Evolutionary conservation across 371 early-diverging fungal genomes (phyloP), one percentile per base, ranked within the genome.

Genomic region (Globomyces sp.): DNA sequence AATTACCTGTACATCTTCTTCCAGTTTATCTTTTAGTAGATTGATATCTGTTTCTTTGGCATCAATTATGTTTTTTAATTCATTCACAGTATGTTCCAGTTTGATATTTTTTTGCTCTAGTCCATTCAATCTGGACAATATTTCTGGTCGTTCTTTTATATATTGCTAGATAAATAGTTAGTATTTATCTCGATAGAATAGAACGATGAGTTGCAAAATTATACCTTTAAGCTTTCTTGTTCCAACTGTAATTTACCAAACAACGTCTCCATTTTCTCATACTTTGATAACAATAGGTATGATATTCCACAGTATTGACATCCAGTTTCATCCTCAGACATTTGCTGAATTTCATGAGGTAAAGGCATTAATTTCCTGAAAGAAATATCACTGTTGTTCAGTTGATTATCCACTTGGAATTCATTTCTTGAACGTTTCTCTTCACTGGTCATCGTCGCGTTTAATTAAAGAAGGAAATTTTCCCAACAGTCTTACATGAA

Each of bases 301-400:
- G 80, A 80, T 34, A 82, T 77, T 3, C 83, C 83, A 60, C 83
- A 81, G 61, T 75, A 81, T 50, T 76, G 75, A 62, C 83, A 82
- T 1, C 77, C 80, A 4, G 83, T 80, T 43, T 80, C 79, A 5
- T 41, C 13, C 39, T 82, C 80, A 43, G 62, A 49, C 69, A 81
- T 63, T 8, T 57, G 44, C 6, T 72, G 62, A 48, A 82, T 80
- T 40, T 79, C 82, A 24, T 78, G 40, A 6, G 55, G 55, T 55
- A 55, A n/a, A 36, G 55, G 55, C 40, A 36, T 4, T 13, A 55
- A 55, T 39, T 34, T 39, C 3, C 39, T 55, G 4, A 55, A 24
- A 24, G 24, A 24, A 24, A 24, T 24, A 24, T 24, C 24, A 24
- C 24, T 24, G 24, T 24, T 24, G 24, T 24, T 24, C 24, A 24